These are phyloP conservation scores for Parafenestella ontariensis DNA, from an alignment of 2,329 filamentous ascomycete genomes.

Conservation along the genomic window DNA sequence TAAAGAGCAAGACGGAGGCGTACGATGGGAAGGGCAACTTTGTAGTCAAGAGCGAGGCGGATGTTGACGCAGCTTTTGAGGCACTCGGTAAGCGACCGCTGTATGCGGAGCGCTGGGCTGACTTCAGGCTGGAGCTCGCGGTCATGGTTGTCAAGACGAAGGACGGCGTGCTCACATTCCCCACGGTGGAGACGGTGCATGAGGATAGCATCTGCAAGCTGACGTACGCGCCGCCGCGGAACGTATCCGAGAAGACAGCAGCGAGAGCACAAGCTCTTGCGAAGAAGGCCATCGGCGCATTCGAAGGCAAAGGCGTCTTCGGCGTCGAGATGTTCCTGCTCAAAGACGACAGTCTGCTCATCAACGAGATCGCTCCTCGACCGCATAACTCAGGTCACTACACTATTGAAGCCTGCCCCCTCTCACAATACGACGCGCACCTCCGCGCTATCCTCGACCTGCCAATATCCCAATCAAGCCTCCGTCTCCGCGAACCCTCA, in stretches of 20 bases:
- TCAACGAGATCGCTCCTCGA: conserved; percentile 87
- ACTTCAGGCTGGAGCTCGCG: conserved; percentile 85
- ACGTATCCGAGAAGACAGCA: conserved; percentile 67
- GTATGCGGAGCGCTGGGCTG: conserved; percentile 89
- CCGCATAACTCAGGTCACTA: conserved; percentile 94
- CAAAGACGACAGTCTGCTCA: conserved; percentile 71
- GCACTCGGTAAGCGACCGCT: conserved; percentile 71
- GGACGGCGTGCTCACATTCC: conserved; percentile 76
- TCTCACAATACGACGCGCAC: conserved; percentile 93
- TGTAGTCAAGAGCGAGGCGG: conserved; percentile 64
- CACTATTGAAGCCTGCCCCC: conserved; percentile 88
- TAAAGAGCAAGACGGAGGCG: conserved; percentile 88
- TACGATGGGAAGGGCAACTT: conserved; percentile 89
- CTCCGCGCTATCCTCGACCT: conserved; percentile 80
- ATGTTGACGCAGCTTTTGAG: conserved; percentile 71
- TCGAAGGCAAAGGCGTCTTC: conserved; percentile 91
- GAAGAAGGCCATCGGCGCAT: conserved; percentile 76
- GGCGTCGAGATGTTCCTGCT: conserved; percentile 96
- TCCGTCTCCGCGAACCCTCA: conserved; percentile 65
- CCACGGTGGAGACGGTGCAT: conserved; percentile 92
- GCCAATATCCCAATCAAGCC: conserved; percentile 59
- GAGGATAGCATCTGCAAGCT: conserved; percentile 95
- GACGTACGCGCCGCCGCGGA: conserved; percentile 83
- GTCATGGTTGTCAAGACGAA: conserved; percentile 95
- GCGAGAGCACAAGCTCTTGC: conserved; percentile 77